Evolutionary conservation across 2,329 filamentous ascomycete species (phyloP).

Genomic region (Curvularia eragrostidis): DNA sequence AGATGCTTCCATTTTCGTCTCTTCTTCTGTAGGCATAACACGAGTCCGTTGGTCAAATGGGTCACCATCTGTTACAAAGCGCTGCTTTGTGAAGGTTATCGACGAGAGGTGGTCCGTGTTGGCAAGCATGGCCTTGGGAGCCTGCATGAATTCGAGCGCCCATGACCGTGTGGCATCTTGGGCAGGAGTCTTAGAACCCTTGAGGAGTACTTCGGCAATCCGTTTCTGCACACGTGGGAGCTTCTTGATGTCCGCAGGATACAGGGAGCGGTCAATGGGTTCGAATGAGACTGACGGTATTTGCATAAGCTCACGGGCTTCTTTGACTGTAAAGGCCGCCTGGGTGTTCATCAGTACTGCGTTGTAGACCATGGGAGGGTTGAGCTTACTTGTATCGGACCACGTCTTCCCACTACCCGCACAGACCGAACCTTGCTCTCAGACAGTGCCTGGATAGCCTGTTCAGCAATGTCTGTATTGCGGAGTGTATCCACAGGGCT

Average conservation of each 20-base stretch:
- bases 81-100: constrained; percentile 69
- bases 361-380: not conserved
- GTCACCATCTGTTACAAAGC: constrained; percentile 46
- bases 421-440: constrained; percentile 79
- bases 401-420: constrained; percentile 85
- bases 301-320: constrained; percentile 85
- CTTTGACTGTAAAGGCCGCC: constrained; percentile 95
- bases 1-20: constrained; percentile 66
- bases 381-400: constrained; percentile 76
- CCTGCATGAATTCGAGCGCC: constrained; percentile 86
- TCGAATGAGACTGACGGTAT: constrained; percentile 75
- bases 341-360: constrained; percentile 44
- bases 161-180: constrained; percentile 69
- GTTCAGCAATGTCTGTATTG: constrained; percentile 87
- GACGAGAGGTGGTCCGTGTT: constrained; percentile 62
- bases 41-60: constrained; percentile 61
- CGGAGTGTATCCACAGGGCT: constrained; percentile 74
- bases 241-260: constrained; percentile 71
- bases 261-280: constrained; percentile 68
- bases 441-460: constrained; percentile 76
- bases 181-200: constrained; percentile 67
- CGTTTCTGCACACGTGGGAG: constrained; percentile 78
- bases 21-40: constrained; percentile 52
- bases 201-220: constrained; percentile 79
- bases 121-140: constrained; percentile 72